These are phyloP conservation scores for Blepharisma japonicum DNA, from an alignment of 73 alveolate genomes.

Conservation along the genomic window DNA sequence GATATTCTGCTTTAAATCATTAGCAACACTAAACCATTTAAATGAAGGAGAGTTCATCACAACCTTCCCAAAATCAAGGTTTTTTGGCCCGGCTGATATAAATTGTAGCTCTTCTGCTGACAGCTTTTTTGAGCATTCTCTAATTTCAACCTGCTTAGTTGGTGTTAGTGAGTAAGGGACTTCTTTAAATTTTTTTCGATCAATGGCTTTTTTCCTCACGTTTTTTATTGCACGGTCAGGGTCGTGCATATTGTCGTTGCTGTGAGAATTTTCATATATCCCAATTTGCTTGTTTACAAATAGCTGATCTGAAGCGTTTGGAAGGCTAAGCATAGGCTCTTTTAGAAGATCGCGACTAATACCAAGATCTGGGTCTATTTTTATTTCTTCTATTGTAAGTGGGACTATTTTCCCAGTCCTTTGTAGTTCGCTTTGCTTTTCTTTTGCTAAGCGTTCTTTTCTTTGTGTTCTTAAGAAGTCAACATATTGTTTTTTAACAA, in stretches of 20 bases:
- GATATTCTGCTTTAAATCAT: constrained; percentile 87
- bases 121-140: constrained; percentile 90
- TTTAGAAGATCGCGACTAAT: constrained; percentile 48
- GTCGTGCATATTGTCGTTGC: constrained; percentile 39
- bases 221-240: constrained; percentile 17
- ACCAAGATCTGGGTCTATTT: constrained; percentile 69
- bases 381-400: constrained; percentile 68
- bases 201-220: constrained; percentile 37
- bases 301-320: constrained; percentile 69
- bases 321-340: constrained; percentile 64
- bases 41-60: constrained; percentile 81
- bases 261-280: constrained; percentile 53
- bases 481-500: constrained; percentile 57
- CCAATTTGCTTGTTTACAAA: constrained; percentile 87
- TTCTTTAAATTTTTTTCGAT: constrained; percentile 54
- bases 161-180: constrained; percentile 86
- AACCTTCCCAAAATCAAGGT: constrained; percentile 87
- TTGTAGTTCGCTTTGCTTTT: constrained; percentile 55
- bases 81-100: constrained; percentile 90
- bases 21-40: constrained; percentile 85
- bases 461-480: constrained; percentile 58
- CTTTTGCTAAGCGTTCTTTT: constrained; percentile 53
- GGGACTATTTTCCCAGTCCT: constrained; percentile 51
- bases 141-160: constrained; percentile 91
- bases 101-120: constrained; percentile 88